phyloP scores from a whole-genome alignment of 2,329 filamentous ascomycete species.

The Cryphonectria naterciae region DNA sequence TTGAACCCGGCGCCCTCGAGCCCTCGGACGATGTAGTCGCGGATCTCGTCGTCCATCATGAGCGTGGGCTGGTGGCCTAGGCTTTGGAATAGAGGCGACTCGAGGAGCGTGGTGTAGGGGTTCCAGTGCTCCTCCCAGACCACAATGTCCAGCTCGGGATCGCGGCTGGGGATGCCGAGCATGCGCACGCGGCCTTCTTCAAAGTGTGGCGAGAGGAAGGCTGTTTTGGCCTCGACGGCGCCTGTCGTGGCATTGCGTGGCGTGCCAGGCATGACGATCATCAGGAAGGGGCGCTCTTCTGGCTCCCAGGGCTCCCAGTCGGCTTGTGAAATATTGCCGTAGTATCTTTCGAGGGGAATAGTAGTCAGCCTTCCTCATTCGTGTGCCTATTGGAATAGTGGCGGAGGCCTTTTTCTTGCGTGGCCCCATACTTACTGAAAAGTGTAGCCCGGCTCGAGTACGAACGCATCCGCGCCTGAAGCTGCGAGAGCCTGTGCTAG shows the following conservation, averaged over 20 bases:
- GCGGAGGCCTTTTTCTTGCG: too few relatives aligned
- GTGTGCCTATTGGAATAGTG: background rate
- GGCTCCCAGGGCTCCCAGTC: constrained; percentile 70
- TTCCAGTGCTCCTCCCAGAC: constrained; percentile 69
- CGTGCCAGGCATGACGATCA: constrained; percentile 58
- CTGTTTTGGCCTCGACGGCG: constrained; percentile 55
- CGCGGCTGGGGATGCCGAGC: constrained; percentile 59
- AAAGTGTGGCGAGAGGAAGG: constrained; percentile 63
- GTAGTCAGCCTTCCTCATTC: constrained; percentile 7
- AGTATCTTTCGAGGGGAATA: constrained; percentile 45
- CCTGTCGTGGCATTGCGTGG: constrained; percentile 38
- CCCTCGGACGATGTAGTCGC: constrained; percentile 65
- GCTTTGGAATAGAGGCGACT: constrained; percentile 45
- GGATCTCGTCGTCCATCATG: constrained; percentile 69
- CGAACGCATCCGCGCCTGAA: constrained; percentile 59
- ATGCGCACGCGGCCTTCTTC: constrained; percentile 63
- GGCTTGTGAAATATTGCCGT: constrained; percentile 62
- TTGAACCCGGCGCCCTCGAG: constrained; percentile 57
- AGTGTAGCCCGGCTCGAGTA: constrained; percentile 66
- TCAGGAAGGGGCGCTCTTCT: constrained; percentile 66
- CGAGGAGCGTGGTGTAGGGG: constrained; percentile 59
- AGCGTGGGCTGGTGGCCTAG: constrained; percentile 41
- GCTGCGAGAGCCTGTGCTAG: constrained; percentile 58
- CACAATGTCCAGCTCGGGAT: constrained; percentile 55
- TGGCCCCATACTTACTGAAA: constrained; percentile 56